A percentile compares a stretch with the other conserved stretches of the same genome.
phyloP scores from a whole-genome alignment of 768 basidiomycete species.

The Omphalotus guepiniiformis region DNA sequence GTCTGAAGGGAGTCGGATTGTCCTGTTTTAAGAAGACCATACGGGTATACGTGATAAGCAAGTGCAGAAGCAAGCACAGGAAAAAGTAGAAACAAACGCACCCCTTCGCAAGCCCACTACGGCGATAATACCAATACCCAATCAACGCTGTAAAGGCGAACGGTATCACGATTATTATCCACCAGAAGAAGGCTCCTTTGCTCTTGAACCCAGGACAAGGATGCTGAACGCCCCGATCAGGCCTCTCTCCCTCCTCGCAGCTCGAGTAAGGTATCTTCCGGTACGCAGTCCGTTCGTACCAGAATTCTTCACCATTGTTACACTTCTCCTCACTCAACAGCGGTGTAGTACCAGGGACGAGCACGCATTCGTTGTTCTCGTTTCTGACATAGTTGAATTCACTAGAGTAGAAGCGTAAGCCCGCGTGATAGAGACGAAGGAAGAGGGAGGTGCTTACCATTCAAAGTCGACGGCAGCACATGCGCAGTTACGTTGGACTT shows the following conservation, averaged over 20 bases:
- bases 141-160: slow-evolving; percentile 72
- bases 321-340: slow-evolving; percentile 63
- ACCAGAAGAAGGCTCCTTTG: slow-evolving; percentile 82
- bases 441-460: slow-evolving; percentile 54
- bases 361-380: slow-evolving; percentile 66
- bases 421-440: background rate
- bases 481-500: slow-evolving; percentile 63
- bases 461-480: slow-evolving; percentile 84
- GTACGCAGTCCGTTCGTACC: slow-evolving; percentile 93
- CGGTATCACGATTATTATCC: slow-evolving; percentile 69
- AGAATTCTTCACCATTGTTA: slow-evolving; percentile 60
- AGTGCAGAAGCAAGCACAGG: slow-evolving; percentile 1
- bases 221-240: slow-evolving; percentile 72
- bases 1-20: slow-evolving; percentile 73
- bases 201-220: slow-evolving; percentile 77
- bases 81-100: slow-evolving; percentile 31
- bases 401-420: slow-evolving; percentile 39
- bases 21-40: slow-evolving; percentile 36
- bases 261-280: slow-evolving; percentile 87
- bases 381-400: slow-evolving; percentile 90
- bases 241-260: slow-evolving; percentile 78
- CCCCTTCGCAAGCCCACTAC: slow-evolving; percentile 73
- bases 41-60: no score
- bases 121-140: slow-evolving; percentile 78
- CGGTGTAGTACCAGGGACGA: slow-evolving; percentile 64